Percentiles rank a stretch among this genome's conserved stretches.
Evolutionary conservation across 2,329 filamentous ascomycete genomes (phyloP).

Genomic region (Colletotrichum incanum): DNA sequence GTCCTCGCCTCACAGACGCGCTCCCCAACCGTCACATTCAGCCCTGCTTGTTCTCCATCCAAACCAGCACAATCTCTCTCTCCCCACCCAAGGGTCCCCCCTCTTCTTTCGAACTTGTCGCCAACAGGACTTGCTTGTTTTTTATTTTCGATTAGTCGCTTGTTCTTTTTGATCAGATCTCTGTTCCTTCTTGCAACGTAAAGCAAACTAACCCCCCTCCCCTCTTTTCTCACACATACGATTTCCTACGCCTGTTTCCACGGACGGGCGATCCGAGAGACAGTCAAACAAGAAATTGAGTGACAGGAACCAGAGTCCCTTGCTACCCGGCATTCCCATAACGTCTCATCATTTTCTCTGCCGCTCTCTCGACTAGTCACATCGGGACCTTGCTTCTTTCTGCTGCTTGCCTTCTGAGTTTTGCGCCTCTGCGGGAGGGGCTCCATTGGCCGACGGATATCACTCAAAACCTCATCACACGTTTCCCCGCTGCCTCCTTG

Average conservation of each 20-base stretch:
- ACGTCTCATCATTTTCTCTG: slow-evolving; percentile 30
- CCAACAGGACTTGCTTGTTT: neutral
- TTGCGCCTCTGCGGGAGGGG: slow-evolving; percentile 14
- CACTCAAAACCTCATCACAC: slow-evolving; percentile 1
- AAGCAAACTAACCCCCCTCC: slow-evolving; percentile 27
- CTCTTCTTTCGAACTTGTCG: slow-evolving; percentile 12
- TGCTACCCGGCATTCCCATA: slow-evolving; percentile 29
- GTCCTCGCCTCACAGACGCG: slow-evolving; percentile 40
- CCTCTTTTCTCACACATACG: slow-evolving; percentile 10
- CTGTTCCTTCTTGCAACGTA: slow-evolving; percentile 38
- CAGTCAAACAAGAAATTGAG: neutral
- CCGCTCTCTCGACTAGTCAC: slow-evolving; percentile 35
- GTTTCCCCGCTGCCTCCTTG: slow-evolving; percentile 6
- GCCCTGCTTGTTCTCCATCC: slow-evolving; percentile 41
- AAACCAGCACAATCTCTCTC: slow-evolving; percentile 26
- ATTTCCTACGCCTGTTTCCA: slow-evolving; percentile 12
- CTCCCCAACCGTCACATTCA: slow-evolving; percentile 37
- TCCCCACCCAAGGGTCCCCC: slow-evolving; percentile 13
- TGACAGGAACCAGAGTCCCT: slow-evolving; percentile 24
- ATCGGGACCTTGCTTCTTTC: slow-evolving; percentile 41
- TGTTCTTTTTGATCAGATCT: slow-evolving; percentile 37
- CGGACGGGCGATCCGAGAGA: slow-evolving; percentile 20
- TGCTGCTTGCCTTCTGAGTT: slow-evolving; percentile 17
- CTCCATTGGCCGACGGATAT: slow-evolving; percentile 21
- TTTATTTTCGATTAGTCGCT: neutral